Base-by-base conservation (phyloP, 352 stramenopile genomes). In the Pythium volutum region DNA sequence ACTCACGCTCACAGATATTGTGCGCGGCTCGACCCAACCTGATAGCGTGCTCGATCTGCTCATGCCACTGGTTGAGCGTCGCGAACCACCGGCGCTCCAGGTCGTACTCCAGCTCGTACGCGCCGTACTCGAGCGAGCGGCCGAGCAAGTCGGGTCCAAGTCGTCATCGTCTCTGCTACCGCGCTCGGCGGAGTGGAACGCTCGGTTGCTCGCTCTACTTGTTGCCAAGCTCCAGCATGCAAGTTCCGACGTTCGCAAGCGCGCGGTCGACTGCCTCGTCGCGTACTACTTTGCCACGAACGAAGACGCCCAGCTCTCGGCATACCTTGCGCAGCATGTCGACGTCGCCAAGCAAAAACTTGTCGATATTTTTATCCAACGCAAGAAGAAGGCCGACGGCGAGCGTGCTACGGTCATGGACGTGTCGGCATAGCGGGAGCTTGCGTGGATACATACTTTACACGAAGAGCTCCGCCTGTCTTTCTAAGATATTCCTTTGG, bases 281-380 rank as follows among this genome's bases (percentile, higher is more conserved):
- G 70, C 73, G 4, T 81, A 87, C 33, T 64, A 89, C 54, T 87
- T 89, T 39, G 79, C 81, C 16, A 74, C 66, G 11, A 64, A 81
- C 48, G 77, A 93, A 56, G 66, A 74, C 36, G 36, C 38, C 0
- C 57, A 67, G 15, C 56, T 88, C 11, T 53, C 83, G 23, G 55
- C 64, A 38, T 89, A 76, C 49, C 64, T 93, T 22, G 43, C 66
- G 10, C 43, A 70, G 9, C 69, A 82, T n/a, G 55, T 88, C 18
- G 76, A 88, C 55, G 66, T 69, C 29, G 87, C 72, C 9, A 81
- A 77, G 39, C 67, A 69, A 49, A 79, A 75, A 50, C 55, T 93
- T 14, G 71, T 93, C 11, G 71, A 88, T 29, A 91, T 93, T 64
- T 93, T 87, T 69, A 86, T 93, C 29, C 70, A 89, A 49, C 83